Conservation (phyloP, 371 early-diverging fungal species). For the Basidiobolus meristosporus region DNA sequence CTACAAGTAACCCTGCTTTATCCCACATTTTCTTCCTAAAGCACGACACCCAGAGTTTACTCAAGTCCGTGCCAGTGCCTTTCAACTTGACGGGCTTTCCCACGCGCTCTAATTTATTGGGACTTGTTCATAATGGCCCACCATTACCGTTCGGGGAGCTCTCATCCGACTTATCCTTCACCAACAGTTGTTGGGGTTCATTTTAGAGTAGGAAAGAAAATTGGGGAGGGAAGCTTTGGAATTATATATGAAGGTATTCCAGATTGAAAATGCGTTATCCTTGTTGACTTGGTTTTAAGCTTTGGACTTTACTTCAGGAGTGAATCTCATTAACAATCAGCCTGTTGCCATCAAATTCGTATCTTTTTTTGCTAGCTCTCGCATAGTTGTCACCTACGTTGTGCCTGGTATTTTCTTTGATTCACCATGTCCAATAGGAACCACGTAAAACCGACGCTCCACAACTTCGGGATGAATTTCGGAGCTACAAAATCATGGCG, state of each 20-base stretch:
- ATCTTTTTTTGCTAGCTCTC: slow-evolving; percentile 1
- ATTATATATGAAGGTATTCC: slow-evolving; percentile 85
- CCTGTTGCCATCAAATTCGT: slow-evolving; percentile 81
- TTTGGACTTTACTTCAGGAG: slow-evolving; percentile 11
- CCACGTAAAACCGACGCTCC: slow-evolving; percentile 85
- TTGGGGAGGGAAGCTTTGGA: slow-evolving; percentile 95
- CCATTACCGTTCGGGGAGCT: neutral
- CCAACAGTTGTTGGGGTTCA: slow-evolving; percentile 77
- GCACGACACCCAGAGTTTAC: no score
- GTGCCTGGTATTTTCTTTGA: slow-evolving; percentile 1
- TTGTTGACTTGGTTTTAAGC: neutral
- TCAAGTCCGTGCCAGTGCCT: no score
- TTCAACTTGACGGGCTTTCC: no score
- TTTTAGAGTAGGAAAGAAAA: slow-evolving; percentile 84
- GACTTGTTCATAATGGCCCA: no score
- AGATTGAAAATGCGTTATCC: neutral
- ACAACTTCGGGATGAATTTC: slow-evolving; percentile 81
- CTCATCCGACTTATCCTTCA: slow-evolving; percentile 2
- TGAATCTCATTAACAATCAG: slow-evolving; percentile 56
- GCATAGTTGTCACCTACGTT: neutral
- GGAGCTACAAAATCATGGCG: slow-evolving; percentile 72
- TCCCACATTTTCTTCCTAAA: no score
- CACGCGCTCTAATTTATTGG: no score
- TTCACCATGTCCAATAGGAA: slow-evolving; percentile 19
- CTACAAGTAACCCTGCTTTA: no score